A percentile compares a stretch with the other conserved stretches of the same genome.
Conservation (phyloP, 441 rosid genomes). For the Populus trichocarpa region DNA sequence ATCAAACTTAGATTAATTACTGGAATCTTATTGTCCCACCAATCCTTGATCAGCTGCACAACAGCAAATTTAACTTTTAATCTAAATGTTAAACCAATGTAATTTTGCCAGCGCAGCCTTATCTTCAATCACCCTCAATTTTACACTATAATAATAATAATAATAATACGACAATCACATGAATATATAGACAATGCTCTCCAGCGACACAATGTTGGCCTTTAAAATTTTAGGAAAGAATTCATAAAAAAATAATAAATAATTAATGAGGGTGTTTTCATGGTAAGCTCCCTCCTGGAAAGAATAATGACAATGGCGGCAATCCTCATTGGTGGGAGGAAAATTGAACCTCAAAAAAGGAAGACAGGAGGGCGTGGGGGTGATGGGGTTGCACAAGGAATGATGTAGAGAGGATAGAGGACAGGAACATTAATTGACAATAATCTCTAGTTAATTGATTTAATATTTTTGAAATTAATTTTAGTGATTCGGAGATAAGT, state of each 20-base stretch:
- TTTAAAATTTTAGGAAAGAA: not conserved
- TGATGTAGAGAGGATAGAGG: constrained; percentile 10
- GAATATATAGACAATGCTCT: no score
- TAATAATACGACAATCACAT: no score
- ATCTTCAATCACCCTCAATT: no score
- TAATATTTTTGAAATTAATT: not conserved
- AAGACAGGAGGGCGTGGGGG: constrained; percentile 14
- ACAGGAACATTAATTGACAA: not conserved
- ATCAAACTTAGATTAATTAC: no score
- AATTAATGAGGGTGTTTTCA: not conserved
- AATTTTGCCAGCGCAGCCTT: no score
- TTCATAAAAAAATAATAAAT: not conserved
- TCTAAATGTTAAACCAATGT: no score
- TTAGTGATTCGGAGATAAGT: not conserved
- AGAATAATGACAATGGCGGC: constrained; percentile 13
- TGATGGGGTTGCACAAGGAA: constrained; percentile 12
- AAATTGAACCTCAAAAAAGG: constrained; percentile 6
- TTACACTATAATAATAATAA: no score
- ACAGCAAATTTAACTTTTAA: no score
- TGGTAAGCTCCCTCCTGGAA: not conserved
- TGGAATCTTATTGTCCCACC: no score
- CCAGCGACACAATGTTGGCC: not conserved
- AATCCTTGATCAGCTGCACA: no score
- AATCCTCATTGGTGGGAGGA: constrained; percentile 19
- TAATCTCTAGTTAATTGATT: not conserved